These are phyloP conservation scores for Ceriops tagal DNA, from an alignment of 345 rosid species.

Conservation along the genomic window DNA sequence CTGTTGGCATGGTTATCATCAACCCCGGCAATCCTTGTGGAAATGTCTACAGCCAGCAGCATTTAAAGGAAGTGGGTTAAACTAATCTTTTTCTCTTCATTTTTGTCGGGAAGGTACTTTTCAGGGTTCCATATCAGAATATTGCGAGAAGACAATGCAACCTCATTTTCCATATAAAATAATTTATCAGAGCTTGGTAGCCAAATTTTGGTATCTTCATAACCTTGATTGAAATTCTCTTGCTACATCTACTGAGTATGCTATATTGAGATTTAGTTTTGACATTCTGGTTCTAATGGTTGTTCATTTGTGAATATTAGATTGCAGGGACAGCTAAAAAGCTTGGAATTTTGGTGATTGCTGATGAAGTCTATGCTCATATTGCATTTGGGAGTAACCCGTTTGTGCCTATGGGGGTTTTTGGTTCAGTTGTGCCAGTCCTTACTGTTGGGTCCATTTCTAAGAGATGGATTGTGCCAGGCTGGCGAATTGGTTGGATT, in stretches of 20 bases:
- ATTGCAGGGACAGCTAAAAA: slow-evolving; percentile 58
- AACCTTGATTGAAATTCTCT: too few relatives aligned
- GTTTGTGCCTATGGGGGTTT: slow-evolving; percentile 65
- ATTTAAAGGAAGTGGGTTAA: slow-evolving; percentile 44
- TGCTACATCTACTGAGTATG: not conserved
- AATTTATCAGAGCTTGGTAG: too few relatives aligned
- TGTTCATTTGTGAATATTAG: slow-evolving; percentile 14
- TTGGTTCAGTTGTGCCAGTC: slow-evolving; percentile 54
- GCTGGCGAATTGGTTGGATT: slow-evolving; percentile 83
- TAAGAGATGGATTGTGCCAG: slow-evolving; percentile 76
- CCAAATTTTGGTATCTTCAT: too few relatives aligned
- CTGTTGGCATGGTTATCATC: slow-evolving; percentile 56
- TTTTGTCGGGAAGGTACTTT: not conserved
- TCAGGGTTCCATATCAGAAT: not conserved
- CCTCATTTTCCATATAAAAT: not conserved
- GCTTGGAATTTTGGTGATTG: slow-evolving; percentile 61
- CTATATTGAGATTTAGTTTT: not conserved
- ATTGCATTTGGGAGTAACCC: slow-evolving; percentile 48
- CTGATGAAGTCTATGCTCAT: slow-evolving; percentile 67
- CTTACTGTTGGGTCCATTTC: slow-evolving; percentile 66
- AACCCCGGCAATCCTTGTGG: slow-evolving; percentile 75
- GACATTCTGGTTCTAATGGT: not conserved
- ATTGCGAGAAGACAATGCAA: not conserved
- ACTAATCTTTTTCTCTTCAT: not conserved
- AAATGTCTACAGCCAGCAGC: slow-evolving; percentile 50